These are phyloP conservation scores for Diversispora epigaea DNA, from an alignment of 192 early-diverging fungal genomes.

Conservation along the genomic window DNA sequence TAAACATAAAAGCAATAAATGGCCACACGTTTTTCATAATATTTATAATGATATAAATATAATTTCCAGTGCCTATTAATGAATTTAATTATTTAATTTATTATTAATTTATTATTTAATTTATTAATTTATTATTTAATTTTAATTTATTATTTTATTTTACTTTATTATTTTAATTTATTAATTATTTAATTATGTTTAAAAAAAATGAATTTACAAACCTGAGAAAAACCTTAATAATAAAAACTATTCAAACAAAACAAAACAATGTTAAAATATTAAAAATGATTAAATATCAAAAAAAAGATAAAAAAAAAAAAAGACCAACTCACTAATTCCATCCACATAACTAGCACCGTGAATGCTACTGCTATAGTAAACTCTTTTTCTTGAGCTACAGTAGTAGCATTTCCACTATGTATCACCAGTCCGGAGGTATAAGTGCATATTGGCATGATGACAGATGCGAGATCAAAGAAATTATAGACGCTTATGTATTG, in stretches of 20 bases:
- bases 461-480: neutral
- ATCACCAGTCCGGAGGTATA: neutral
- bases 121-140: neutral
- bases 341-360: constrained; percentile 9
- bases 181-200: neutral
- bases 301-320: neutral
- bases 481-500: constrained; percentile 3
- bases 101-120: neutral
- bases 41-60: constrained; percentile 2
- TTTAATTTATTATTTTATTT: too few species aligned
- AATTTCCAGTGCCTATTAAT: neutral
- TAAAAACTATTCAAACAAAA: constrained; percentile 1
- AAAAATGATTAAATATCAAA: neutral
- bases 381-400: neutral
- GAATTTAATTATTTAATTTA: neutral
- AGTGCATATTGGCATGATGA: neutral
- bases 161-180: neutral
- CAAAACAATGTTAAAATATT: neutral
- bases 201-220: neutral
- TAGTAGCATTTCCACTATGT: neutral
- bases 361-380: neutral
- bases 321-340: neutral
- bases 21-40: constrained; percentile 5
- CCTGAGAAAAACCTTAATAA: constrained; percentile 10
- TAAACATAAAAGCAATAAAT: neutral